These are phyloP conservation scores for Fusarium chlamydosporum DNA, from an alignment of 2,329 filamentous ascomycete genomes.

Conservation along the genomic window DNA sequence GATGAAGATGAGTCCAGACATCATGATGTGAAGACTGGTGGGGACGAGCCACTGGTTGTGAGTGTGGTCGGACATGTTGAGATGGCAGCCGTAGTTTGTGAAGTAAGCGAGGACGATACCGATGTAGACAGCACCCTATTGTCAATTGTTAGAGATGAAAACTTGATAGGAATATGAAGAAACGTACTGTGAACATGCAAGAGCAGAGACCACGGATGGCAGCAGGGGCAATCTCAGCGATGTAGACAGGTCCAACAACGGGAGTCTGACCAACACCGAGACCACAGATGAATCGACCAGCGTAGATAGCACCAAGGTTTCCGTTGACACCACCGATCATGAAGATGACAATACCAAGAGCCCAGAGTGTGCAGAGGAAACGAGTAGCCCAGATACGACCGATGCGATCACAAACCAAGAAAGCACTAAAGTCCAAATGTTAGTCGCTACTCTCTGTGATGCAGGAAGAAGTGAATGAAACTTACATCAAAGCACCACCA, in stretches of 20 bases:
- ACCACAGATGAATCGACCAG: constrained; percentile 75
- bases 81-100: constrained; percentile 72
- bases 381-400: constrained; percentile 75
- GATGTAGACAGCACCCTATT: constrained; percentile 71
- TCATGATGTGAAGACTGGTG: constrained; percentile 82
- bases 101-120: constrained; percentile 87
- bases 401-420: constrained; percentile 70
- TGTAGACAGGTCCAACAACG: constrained; percentile 78
- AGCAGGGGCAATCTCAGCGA: constrained; percentile 79
- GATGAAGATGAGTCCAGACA: constrained; percentile 78
- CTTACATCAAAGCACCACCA: constrained; percentile 73
- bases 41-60: constrained; percentile 74
- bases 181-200: constrained; percentile 60
- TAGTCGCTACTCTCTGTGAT: neutral
- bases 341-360: constrained; percentile 70
- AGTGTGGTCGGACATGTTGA: constrained; percentile 64
- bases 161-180: accelerated
- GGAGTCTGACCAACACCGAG: constrained; percentile 76
- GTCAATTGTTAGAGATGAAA: neutral
- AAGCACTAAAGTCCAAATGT: constrained; percentile 61
- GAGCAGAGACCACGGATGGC: constrained; percentile 81
- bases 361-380: constrained; percentile 70
- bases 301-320: constrained; percentile 70
- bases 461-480: neutral
- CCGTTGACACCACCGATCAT: constrained; percentile 67